Evolutionary conservation across 2,329 filamentous ascomycete species (phyloP).

Genomic region (Aspergillus calidoustus): DNA sequence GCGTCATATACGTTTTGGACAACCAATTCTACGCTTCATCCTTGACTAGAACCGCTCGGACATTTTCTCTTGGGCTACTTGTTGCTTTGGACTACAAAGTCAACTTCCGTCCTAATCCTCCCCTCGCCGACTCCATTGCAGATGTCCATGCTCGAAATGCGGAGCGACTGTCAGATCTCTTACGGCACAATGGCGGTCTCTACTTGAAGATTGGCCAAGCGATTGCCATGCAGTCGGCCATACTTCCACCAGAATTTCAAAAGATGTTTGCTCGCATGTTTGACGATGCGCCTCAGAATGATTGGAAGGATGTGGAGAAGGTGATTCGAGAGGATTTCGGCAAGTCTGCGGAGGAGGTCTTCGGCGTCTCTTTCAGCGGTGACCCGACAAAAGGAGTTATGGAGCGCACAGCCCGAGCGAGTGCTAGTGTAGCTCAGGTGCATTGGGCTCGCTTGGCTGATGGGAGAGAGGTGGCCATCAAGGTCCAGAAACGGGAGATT

Average conservation of each 20-base stretch:
- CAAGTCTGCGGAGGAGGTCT: slow-evolving; percentile 83
- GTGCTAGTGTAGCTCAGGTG: slow-evolving; percentile 93
- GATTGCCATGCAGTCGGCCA: slow-evolving; percentile 95
- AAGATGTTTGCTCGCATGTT: slow-evolving; percentile 97
- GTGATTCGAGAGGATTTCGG: slow-evolving; percentile 90
- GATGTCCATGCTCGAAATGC: slow-evolving; percentile 85
- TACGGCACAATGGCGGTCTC: slow-evolving; percentile 85
- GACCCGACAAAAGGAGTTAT: slow-evolving; percentile 67
- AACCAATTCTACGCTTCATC: slow-evolving; percentile 77
- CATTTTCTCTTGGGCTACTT: slow-evolving; percentile 77
- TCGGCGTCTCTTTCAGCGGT: slow-evolving; percentile 81
- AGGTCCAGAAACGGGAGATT: slow-evolving; percentile 96
- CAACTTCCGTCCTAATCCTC: slow-evolving; percentile 84
- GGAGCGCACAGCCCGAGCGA: slow-evolving; percentile 72
- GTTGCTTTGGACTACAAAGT: slow-evolving; percentile 94
- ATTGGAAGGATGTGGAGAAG: slow-evolving; percentile 81
- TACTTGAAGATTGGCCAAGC: slow-evolving; percentile 99
- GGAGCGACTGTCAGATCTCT: slow-evolving; percentile 77
- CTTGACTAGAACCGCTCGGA: slow-evolving; percentile 76
- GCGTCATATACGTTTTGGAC: slow-evolving; percentile 71
- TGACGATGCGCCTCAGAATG: slow-evolving; percentile 93
- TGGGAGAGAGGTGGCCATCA: slow-evolving; percentile 90
- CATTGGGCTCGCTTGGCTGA: slow-evolving; percentile 89
- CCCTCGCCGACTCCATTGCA: slow-evolving; percentile 71
- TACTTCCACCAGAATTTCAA: slow-evolving; percentile 92